Evolutionary conservation across 805 yeast species (phyloP).

Genomic region (Schwanniomyces vanrijiae): DNA sequence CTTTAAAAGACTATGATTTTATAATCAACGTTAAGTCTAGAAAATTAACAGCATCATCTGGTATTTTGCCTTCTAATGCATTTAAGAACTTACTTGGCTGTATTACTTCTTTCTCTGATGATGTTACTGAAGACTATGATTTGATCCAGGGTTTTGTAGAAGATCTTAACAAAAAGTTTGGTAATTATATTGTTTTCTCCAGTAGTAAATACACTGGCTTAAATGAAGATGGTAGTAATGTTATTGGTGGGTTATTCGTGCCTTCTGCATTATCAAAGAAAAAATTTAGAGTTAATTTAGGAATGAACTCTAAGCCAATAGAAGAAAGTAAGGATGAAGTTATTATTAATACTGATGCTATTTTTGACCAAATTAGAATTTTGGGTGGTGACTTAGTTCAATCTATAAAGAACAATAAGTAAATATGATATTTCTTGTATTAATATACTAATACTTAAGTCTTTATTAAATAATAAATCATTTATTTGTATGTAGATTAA

Average conservation of each 20-base stretch:
- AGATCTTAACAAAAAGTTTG: conserved; percentile 63
- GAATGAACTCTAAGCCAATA: conserved; percentile 68
- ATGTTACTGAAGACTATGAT: conserved; percentile 53
- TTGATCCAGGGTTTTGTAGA: conserved; percentile 58
- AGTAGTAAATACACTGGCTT: conserved; percentile 55
- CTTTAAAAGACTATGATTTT: conserved; percentile 81
- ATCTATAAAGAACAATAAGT: conserved; percentile 30
- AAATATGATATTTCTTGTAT: neutral
- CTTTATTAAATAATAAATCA: neutral
- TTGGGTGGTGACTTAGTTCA: conserved; percentile 66
- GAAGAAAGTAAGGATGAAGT: conserved; percentile 52
- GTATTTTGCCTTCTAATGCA: conserved; percentile 52
- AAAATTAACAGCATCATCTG: conserved; percentile 48
- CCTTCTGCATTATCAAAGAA: conserved; percentile 60
- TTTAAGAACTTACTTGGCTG: conserved; percentile 61
- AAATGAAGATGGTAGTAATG: conserved; percentile 55
- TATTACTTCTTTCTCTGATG: conserved; percentile 43
- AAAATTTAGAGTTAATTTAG: conserved; percentile 78
- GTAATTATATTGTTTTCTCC: conserved; percentile 70
- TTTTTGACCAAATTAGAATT: conserved; percentile 67
- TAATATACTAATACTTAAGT: neutral
- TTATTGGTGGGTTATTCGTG: conserved; percentile 78
- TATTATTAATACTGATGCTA: conserved; percentile 66
- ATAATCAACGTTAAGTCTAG: conserved; percentile 57
- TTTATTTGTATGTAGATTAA: neutral